Evolutionary conservation across 2,329 filamentous ascomycete species (phyloP).

Genomic region (Amesomyces nigricolor): DNA sequence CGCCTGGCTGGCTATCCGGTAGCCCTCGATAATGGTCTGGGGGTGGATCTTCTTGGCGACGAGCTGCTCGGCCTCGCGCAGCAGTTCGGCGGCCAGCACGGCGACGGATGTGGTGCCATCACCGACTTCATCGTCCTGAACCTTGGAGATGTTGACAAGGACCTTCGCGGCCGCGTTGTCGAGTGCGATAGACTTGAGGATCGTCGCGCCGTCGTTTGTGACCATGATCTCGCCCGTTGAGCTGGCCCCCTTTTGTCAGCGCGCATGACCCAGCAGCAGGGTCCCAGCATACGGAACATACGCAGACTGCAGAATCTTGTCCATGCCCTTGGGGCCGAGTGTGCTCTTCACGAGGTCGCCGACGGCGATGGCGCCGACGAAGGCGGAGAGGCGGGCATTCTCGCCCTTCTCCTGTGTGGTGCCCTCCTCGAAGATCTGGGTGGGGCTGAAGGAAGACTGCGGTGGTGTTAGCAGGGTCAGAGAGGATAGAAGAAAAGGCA

Average conservation of each 20-base stretch:
- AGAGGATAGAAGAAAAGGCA: not conserved
- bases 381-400: slow-evolving; percentile 97
- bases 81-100: slow-evolving; percentile 87
- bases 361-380: slow-evolving; percentile 96
- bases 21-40: slow-evolving; percentile 98
- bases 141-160: slow-evolving; percentile 97
- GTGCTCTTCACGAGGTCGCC: slow-evolving; percentile 97
- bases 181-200: slow-evolving; percentile 95
- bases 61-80: slow-evolving; percentile 93
- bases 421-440: slow-evolving; percentile 96
- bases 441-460: slow-evolving; percentile 69
- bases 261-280: not conserved
- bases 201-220: slow-evolving; percentile 97
- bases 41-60: slow-evolving; percentile 98
- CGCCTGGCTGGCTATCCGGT: slow-evolving; percentile 90
- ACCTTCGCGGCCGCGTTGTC: slow-evolving; percentile 99
- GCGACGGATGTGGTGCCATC: slow-evolving; percentile 98
- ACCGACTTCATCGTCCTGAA: slow-evolving; percentile 97
- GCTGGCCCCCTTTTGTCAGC: slow-evolving; percentile 38
- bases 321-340: slow-evolving; percentile 95
- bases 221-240: slow-evolving; percentile 97
- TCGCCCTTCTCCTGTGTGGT: slow-evolving; percentile 97
- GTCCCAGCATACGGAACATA: slow-evolving; percentile 43
- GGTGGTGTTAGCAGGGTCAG: slow-evolving; percentile 1
- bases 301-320: slow-evolving; percentile 96